Percentiles rank a stretch among this genome's conserved stretches.
Conservation (phyloP, 2,329 filamentous ascomycete genomes). For the Fusarium buharicum region DNA sequence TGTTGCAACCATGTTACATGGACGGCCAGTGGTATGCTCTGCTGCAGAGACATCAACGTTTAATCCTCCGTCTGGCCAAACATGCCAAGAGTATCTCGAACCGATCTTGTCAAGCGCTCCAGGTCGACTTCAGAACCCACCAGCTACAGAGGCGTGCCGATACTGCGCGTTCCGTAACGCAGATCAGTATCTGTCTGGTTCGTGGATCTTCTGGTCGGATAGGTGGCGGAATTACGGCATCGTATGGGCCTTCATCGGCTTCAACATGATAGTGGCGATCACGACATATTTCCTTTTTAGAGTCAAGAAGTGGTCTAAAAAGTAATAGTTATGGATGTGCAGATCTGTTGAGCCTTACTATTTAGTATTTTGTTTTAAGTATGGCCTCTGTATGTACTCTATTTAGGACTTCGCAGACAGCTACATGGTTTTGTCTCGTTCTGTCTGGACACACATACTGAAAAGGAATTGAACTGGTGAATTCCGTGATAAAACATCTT, state of each 20-base stretch:
- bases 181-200: constrained; percentile 65
- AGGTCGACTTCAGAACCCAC: constrained; percentile 71
- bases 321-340: not conserved
- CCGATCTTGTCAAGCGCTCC: constrained; percentile 61
- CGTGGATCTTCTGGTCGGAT: constrained; percentile 61
- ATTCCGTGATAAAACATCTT: no score
- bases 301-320: constrained; percentile 54
- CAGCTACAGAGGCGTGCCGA: constrained; percentile 66
- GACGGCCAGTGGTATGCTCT: constrained; percentile 62
- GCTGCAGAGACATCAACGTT: constrained; percentile 70
- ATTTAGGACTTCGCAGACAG: no score
- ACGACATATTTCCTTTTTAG: constrained; percentile 71
- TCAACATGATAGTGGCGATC: constrained; percentile 70
- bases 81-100: constrained; percentile 72
- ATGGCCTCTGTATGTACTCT: no score
- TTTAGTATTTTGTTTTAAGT: no score
- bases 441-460: no score
- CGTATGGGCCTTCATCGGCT: constrained; percentile 72
- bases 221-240: constrained; percentile 78
- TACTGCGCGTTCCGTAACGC: constrained; percentile 75
- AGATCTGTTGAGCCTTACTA: no score
- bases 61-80: constrained; percentile 68
- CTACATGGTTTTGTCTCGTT: no score
- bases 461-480: no score
- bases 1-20: constrained; percentile 71